These are phyloP conservation scores for Durio zibethinus DNA, from an alignment of 345 rosid genomes.

Conservation along the genomic window DNA sequence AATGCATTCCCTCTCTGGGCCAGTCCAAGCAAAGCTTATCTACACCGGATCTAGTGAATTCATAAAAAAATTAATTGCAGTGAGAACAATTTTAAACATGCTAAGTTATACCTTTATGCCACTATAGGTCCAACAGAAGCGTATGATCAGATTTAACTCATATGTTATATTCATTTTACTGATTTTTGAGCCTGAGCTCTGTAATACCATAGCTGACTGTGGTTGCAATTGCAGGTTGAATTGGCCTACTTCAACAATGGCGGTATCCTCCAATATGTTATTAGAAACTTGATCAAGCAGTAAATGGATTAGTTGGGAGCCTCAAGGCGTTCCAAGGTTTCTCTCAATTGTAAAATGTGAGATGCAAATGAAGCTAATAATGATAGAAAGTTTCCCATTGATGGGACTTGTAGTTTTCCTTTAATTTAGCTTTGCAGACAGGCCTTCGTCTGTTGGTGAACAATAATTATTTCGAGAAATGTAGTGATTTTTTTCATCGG, in stretches of 20 bases:
- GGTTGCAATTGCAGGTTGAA: conserved; percentile 59
- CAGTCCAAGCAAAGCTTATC: too few species aligned
- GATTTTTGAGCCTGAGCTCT: neutral
- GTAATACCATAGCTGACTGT: neutral
- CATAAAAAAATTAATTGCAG: too few species aligned
- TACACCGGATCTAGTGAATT: too few species aligned
- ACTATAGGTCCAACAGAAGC: too few species aligned
- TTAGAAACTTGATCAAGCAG: conserved; percentile 69
- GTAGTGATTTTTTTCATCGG: neutral
- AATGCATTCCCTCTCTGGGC: too few species aligned
- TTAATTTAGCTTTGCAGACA: neutral
- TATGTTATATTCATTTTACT: neutral
- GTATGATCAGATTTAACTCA: neutral
- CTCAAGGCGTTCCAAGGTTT: conserved; percentile 5
- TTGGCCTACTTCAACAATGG: conserved; percentile 83
- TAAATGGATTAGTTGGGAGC: conserved; percentile 11
- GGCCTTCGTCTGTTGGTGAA: neutral
- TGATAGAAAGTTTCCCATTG: conserved; percentile 30
- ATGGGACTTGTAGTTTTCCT: conserved; percentile 21
- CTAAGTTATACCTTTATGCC: neutral
- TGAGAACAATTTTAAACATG: too few species aligned
- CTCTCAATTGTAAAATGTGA: conserved; percentile 21
- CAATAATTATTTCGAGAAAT: neutral
- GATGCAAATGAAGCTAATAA: conserved; percentile 30
- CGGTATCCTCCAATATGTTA: conserved; percentile 89